Conservation (phyloP, 2,329 filamentous ascomycete genomes). For the Penicillium freii region DNA sequence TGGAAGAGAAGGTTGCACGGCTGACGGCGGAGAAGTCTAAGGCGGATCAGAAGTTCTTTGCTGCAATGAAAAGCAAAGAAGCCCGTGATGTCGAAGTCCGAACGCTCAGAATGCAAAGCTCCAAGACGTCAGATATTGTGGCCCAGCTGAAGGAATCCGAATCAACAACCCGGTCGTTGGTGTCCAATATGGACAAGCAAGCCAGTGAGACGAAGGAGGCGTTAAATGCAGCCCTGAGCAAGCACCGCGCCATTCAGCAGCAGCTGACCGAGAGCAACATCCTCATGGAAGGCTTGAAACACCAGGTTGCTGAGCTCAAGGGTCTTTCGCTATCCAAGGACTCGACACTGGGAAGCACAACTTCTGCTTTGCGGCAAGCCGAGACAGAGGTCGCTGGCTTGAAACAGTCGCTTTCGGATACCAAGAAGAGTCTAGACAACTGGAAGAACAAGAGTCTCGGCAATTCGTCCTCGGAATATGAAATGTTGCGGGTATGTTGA, state of each 20-base stretch:
- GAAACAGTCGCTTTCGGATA: slow-evolving; percentile 71
- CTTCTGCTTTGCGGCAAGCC: slow-evolving; percentile 58
- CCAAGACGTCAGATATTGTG: slow-evolving; percentile 90
- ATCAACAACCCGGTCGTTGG: slow-evolving; percentile 68
- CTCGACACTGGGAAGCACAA: slow-evolving; percentile 62
- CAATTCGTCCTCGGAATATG: slow-evolving; percentile 78
- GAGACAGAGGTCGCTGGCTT: slow-evolving; percentile 75
- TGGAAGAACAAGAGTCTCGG: slow-evolving; percentile 81
- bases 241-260: slow-evolving; percentile 73
- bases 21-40: slow-evolving; percentile 88
- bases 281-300: slow-evolving; percentile 67
- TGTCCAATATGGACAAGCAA: slow-evolving; percentile 88
- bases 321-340: slow-evolving; percentile 75
- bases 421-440: slow-evolving; percentile 77
- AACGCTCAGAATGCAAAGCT: slow-evolving; percentile 75
- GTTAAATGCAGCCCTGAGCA: slow-evolving; percentile 66
- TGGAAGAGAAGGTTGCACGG: slow-evolving; percentile 75
- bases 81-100: slow-evolving; percentile 77
- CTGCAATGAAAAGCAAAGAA: slow-evolving; percentile 90
- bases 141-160: slow-evolving; percentile 90
- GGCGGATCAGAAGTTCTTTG: slow-evolving; percentile 97
- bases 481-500: slow-evolving; percentile 76
- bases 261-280: slow-evolving; percentile 68
- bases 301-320: slow-evolving; percentile 74
- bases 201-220: slow-evolving; percentile 77